Conservation (phyloP, 176 grass and related monocot species). For the Lolium rigidum region DNA sequence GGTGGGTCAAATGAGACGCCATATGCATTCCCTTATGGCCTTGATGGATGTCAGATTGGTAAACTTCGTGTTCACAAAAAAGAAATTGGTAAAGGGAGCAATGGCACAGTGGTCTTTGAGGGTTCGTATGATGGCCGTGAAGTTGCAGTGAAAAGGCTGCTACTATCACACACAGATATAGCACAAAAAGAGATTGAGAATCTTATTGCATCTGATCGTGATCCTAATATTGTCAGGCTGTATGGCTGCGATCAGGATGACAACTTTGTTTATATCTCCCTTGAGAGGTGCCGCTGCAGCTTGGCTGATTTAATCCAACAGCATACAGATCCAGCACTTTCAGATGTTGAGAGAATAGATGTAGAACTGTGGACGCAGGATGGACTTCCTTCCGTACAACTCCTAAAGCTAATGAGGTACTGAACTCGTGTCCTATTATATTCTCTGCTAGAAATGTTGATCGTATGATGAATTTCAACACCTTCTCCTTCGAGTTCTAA, state of each 20-base stretch:
- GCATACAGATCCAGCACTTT: slow-evolving; percentile 34
- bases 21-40: slow-evolving; percentile 32
- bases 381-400: slow-evolving; percentile 78
- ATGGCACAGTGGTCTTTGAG: slow-evolving; percentile 96
- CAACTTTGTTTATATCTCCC: slow-evolving; percentile 95
- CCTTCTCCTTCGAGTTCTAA: background rate
- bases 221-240: slow-evolving; percentile 93
- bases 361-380: slow-evolving; percentile 77
- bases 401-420: slow-evolving; percentile 96
- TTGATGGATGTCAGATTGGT: slow-evolving; percentile 73
- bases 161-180: slow-evolving; percentile 89
- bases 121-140: slow-evolving; percentile 77
- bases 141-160: slow-evolving; percentile 89
- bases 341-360: slow-evolving; percentile 53
- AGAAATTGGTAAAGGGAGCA: slow-evolving; percentile 98
- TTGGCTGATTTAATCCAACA: slow-evolving; percentile 81
- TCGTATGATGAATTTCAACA: slow-evolving; percentile 30
- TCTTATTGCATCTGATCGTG: slow-evolving; percentile 91
- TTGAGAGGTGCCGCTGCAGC: slow-evolving; percentile 87
- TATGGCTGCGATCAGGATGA: slow-evolving; percentile 81
- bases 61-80: slow-evolving; percentile 75
- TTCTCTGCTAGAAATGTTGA: background rate
- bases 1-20: slow-evolving; percentile 39
- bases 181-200: slow-evolving; percentile 90
- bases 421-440: slow-evolving; percentile 2